phyloP scores from a whole-genome alignment of 73 alveolate species.

The Uronychia binucleata region DNA sequence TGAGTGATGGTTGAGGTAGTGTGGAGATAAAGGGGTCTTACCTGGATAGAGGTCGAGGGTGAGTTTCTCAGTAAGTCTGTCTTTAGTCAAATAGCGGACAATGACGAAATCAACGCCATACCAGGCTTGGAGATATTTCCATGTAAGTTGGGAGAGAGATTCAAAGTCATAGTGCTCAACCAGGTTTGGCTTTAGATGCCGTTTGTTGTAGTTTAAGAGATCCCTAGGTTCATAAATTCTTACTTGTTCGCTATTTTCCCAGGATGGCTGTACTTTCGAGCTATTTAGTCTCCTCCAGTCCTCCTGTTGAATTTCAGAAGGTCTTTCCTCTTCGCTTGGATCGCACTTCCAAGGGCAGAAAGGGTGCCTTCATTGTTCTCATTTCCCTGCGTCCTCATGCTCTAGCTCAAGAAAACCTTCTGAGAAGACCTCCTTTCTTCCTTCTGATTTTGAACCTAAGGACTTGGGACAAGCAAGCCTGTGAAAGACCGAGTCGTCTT shows the following conservation, averaged over 20 bases:
- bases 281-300: background rate
- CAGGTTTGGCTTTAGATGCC: constrained; percentile 11
- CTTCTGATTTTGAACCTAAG: too few species aligned
- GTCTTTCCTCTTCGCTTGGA: too few species aligned
- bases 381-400: too few species aligned
- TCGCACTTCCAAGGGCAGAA: too few species aligned
- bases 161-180: constrained; percentile 47
- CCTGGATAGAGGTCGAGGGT: background rate
- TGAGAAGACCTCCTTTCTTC: too few species aligned
- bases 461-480: too few species aligned
- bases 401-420: too few species aligned
- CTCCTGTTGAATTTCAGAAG: too few species aligned
- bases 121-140: constrained; percentile 51
- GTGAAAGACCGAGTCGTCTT: too few species aligned
- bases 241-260: background rate
- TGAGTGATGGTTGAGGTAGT: background rate
- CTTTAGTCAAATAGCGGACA: background rate
- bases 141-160: constrained; percentile 16
- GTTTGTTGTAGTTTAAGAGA: background rate
- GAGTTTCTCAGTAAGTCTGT: background rate
- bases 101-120: constrained; percentile 16
- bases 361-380: too few species aligned
- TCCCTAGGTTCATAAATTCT: background rate
- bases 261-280: background rate
- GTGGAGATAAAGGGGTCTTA: background rate